Evolutionary conservation across 805 yeast genomes (phyloP), one percentile per base, ranked within the genome.

Genomic region (Suhomyces prunicola): DNA sequence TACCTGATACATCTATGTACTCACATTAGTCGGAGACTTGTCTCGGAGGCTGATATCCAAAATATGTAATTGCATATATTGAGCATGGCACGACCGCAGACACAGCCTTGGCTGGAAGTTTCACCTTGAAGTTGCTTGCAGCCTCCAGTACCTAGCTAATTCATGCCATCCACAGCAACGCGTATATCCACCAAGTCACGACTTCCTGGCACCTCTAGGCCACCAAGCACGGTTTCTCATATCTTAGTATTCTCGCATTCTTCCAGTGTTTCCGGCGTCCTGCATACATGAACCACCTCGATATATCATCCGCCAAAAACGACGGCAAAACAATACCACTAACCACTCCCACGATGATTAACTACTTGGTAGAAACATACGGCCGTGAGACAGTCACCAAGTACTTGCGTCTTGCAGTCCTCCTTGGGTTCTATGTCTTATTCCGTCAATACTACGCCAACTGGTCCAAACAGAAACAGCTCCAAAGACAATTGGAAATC

Each of bases 341-440:
- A 10, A 39, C 24, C n/a, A 12, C 33, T 10, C 13, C 24, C 24
- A 39, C 42, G n/a, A 39, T 39, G 42, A 39, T 39, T 39, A 17
- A 39, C 24, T 39, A 39, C 42, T 39, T 39, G 24, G 9, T 39
- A 8, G 42, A 39, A 10, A 39, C 42, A 9, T 39, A 17, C 23
- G 42, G 42, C 1, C 42, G 69, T 46, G 79, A 73, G 2, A 73
- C 73, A 7, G 67, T 83, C 56, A 76, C 72, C 58, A 70, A 79
- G 53, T 72, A 76, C 61, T 74, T 81, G 53, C 68, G 79, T 31
- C 65, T 84, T 52, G 67, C 82, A 23, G 73, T 81, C 33, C 68
- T 84, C 39, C 74, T 85, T n/a, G 84, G 88, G 57, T 86, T 86
- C 9, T 87, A 88, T 65, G 59, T 83, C 33, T 68, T 87, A 46